Evolutionary conservation across 1,284 basidiomycete species (phyloP).

Genomic region (Malassezia obtusa): DNA sequence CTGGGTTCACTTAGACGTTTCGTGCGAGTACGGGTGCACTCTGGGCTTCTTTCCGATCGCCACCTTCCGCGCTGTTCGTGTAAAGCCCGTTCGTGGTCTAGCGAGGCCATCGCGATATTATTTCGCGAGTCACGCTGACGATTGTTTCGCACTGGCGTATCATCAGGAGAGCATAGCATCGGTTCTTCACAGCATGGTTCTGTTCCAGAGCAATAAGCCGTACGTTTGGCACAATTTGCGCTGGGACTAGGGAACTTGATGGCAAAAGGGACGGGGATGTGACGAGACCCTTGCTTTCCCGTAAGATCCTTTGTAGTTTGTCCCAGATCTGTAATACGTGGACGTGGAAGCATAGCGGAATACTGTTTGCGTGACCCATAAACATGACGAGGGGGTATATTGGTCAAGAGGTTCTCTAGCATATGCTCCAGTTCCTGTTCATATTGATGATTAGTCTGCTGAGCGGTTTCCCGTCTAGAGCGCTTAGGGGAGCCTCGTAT

Average conservation of each 20-base stretch:
- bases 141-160: too few relatives aligned
- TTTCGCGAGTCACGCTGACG: background rate
- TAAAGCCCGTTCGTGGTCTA: background rate
- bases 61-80: background rate
- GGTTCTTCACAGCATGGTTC: too few relatives aligned
- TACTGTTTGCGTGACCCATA: background rate
- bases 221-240: background rate
- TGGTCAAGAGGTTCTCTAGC: background rate
- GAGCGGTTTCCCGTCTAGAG: too few relatives aligned
- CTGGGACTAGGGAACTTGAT: background rate
- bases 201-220: background rate
- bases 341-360: background rate
- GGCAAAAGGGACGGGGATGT: background rate
- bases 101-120: background rate
- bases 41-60: too few relatives aligned
- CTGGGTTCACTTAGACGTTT: too few relatives aligned
- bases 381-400: background rate
- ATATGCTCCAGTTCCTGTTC: background rate
- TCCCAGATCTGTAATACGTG: background rate
- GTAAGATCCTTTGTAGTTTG: background rate
- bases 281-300: background rate
- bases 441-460: background rate
- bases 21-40: too few relatives aligned
- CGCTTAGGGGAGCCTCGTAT: too few relatives aligned
- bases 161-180: too few relatives aligned